phyloP scores from a whole-genome alignment of 345 rosid species.

The Lepidium africanum region DNA sequence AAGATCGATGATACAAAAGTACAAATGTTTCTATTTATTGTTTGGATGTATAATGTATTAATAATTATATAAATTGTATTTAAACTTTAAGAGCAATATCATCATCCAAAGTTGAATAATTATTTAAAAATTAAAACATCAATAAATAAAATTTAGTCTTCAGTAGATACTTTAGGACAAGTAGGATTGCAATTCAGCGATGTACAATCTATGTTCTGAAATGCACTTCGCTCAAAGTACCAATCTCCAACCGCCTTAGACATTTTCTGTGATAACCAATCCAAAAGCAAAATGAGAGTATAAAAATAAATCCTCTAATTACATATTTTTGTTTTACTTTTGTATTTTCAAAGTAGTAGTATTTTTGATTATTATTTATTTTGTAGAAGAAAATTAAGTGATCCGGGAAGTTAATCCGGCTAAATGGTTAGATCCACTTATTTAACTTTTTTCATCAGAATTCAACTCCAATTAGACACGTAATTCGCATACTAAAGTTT shows the following conservation, averaged over 20 bases:
- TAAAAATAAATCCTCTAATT: neutral
- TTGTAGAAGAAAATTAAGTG: neutral
- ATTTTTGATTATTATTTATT: neutral
- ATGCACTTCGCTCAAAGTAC: conserved; percentile 46
- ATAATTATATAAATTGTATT: neutral
- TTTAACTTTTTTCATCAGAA: too few relatives aligned
- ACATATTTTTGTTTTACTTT: neutral
- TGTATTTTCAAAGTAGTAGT: too few relatives aligned
- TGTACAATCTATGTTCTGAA: conserved; percentile 70
- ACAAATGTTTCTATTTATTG: neutral
- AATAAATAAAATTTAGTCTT: conserved; percentile 3
- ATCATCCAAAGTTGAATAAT: neutral
- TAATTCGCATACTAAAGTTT: too few relatives aligned
- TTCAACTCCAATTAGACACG: too few relatives aligned
- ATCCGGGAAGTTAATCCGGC: neutral
- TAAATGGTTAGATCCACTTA: too few relatives aligned
- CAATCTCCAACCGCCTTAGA: conserved; percentile 90
- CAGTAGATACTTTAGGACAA: conserved; percentile 43
- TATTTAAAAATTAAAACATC: neutral
- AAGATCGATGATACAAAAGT: neutral
- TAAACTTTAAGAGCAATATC: neutral
- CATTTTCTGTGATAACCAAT: conserved; percentile 44
- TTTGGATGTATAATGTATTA: neutral
- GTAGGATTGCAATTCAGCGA: conserved; percentile 78
- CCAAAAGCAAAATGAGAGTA: neutral